Conservation (phyloP, 371 early-diverging fungal genomes). For the Mortierella polycephala region DNA sequence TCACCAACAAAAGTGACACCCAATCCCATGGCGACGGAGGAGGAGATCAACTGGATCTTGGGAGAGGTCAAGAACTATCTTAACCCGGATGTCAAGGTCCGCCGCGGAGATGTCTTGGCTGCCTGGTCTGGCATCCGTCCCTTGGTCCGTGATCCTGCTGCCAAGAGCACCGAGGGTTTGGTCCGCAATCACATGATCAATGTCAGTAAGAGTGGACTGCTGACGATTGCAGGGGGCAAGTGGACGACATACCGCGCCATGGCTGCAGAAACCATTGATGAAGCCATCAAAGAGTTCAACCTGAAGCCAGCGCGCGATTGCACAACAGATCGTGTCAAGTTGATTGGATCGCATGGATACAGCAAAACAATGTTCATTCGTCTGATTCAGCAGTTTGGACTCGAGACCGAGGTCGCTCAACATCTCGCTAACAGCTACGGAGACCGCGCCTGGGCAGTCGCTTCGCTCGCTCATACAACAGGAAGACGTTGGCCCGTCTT, state of each 20-base stretch:
- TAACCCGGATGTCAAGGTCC: conserved; percentile 88
- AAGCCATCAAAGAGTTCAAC: conserved; percentile 72
- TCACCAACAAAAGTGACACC: conserved; percentile 83
- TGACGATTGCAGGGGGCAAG: conserved; percentile 99
- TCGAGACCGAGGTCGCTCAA: conserved; percentile 94
- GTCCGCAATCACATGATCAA: conserved; percentile 98
- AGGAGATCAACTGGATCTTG: conserved; percentile 97
- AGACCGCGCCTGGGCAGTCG: conserved; percentile 94
- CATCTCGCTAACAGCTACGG: conserved; percentile 96
- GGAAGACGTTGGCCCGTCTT: conserved; percentile 82
- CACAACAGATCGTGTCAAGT: conserved; percentile 77
- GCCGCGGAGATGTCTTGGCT: conserved; percentile 94
- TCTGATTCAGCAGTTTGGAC: conserved; percentile 91
- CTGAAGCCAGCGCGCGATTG: conserved; percentile 70
- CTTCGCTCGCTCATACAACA: conserved; percentile 80
- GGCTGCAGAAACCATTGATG: conserved; percentile 98
- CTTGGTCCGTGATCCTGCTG: conserved; percentile 95
- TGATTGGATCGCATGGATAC: conserved; percentile 95
- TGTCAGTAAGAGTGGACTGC: conserved; percentile 82
- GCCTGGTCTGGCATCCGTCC: conserved; percentile 99
- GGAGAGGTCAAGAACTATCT: conserved; percentile 94
- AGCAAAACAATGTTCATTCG: conserved; percentile 88
- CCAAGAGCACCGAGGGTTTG: conserved; percentile 91
- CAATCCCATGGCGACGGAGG: conserved; percentile 90
- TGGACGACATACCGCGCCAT: conserved; percentile 99